Evolutionary conservation across 139 green algal genomes (phyloP).

Genomic region (Chlorella sp.): DNA sequence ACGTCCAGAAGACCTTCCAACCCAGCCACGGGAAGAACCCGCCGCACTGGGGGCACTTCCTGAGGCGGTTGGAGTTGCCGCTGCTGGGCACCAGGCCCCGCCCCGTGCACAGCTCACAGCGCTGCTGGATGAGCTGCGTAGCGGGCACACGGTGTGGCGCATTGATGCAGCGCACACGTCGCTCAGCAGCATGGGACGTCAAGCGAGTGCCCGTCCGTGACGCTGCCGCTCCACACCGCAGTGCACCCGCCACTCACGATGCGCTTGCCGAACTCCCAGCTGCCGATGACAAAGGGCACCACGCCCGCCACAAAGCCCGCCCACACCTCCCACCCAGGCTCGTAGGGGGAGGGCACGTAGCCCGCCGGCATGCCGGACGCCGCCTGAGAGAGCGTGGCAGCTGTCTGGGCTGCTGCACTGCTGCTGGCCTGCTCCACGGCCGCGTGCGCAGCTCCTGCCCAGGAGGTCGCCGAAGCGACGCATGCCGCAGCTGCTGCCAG

Average conservation of each 20-base stretch:
- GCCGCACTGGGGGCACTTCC: slow-evolving; percentile 70
- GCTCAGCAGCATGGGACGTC: not conserved
- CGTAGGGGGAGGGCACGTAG: slow-evolving; percentile 19
- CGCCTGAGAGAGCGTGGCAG: too few relatives aligned
- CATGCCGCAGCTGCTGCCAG: too few relatives aligned
- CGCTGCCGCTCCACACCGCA: not conserved
- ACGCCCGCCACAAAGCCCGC: slow-evolving; percentile 56
- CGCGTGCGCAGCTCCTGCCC: too few relatives aligned
- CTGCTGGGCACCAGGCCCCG: slow-evolving; percentile 54
- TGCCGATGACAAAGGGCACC: slow-evolving; percentile 74
- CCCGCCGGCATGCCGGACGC: not conserved
- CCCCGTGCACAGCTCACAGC: slow-evolving; percentile 64
- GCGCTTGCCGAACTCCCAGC: slow-evolving; percentile 78
- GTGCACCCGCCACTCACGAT: slow-evolving; percentile 52
- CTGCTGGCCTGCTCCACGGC: too few relatives aligned
- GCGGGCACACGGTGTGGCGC: not conserved
- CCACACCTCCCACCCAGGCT: slow-evolving; percentile 61
- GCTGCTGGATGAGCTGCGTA: slow-evolving; percentile 68
- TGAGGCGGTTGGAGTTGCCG: slow-evolving; percentile 14
- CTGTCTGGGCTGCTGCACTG: too few relatives aligned
- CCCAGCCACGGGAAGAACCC: slow-evolving; percentile 83
- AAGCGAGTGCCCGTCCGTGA: not conserved
- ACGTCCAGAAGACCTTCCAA: slow-evolving; percentile 73
- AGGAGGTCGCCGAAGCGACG: too few relatives aligned
- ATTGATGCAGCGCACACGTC: not conserved